Evolutionary conservation across 2,329 filamentous ascomycete species (phyloP).

Genomic region (Albifimbria verrucaria): DNA sequence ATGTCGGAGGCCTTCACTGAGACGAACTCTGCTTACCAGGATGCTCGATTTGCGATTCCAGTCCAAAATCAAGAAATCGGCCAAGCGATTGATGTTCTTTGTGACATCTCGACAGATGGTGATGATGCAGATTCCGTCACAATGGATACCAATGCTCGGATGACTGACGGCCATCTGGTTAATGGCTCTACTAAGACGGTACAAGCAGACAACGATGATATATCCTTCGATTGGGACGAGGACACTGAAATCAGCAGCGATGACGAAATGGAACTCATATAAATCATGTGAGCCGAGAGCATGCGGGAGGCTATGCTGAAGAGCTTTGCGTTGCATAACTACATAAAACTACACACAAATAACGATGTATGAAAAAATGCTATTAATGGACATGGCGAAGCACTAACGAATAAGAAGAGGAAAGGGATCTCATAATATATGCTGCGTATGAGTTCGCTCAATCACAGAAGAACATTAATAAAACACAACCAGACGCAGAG

Average conservation of each 20-base stretch:
- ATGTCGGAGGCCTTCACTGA: slow-evolving; percentile 32
- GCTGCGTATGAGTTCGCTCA: too few species aligned
- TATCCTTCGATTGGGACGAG: background rate
- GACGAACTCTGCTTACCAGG: slow-evolving; percentile 26
- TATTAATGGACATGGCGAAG: too few species aligned
- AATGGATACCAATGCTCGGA: slow-evolving; percentile 6
- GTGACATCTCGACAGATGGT: slow-evolving; percentile 17
- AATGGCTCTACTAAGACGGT: too few species aligned
- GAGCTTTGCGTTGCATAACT: background rate
- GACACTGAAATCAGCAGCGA: background rate
- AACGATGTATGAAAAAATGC: too few species aligned
- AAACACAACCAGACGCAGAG: too few species aligned
- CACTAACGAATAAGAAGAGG: too few species aligned
- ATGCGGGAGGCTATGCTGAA: background rate
- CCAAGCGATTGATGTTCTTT: slow-evolving; percentile 17
- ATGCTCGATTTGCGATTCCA: slow-evolving; percentile 31
- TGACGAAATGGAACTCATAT: too few species aligned
- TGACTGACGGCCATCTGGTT: slow-evolving; percentile 6
- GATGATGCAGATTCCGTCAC: slow-evolving; percentile 9
- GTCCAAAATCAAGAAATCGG: slow-evolving; percentile 23
- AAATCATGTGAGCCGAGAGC: background rate
- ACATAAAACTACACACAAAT: too few species aligned
- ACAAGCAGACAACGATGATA: background rate
- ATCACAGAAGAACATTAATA: too few species aligned
- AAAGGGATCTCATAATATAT: too few species aligned